Conservation (phyloP, 176 grass and related monocot species). For the Cymbopogon citratus region DNA sequence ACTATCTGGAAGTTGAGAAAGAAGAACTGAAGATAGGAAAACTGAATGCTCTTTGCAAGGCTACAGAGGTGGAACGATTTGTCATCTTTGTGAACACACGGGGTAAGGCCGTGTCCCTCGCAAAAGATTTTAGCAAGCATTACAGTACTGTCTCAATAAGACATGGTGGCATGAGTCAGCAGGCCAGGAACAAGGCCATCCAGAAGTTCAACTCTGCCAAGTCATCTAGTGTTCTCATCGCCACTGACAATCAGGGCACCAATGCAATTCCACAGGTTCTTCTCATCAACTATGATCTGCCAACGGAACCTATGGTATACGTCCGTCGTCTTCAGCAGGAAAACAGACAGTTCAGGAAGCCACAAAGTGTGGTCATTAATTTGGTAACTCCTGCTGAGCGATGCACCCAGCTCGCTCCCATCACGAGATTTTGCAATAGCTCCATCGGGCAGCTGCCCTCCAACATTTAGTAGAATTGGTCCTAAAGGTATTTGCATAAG, state of each 20-base stretch:
- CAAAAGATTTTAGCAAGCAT: constrained; percentile 38
- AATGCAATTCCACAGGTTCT: constrained; percentile 21
- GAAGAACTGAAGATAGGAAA: constrained; percentile 56
- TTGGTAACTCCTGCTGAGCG: background rate
- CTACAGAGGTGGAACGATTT: constrained; percentile 17
- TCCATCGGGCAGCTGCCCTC: constrained; percentile 18
- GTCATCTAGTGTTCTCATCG: constrained; percentile 37
- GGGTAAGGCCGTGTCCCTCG: constrained; percentile 40
- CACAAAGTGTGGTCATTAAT: background rate
- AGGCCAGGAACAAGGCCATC: constrained; percentile 42
- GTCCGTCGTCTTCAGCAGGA: background rate
- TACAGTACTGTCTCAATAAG: constrained; percentile 47
- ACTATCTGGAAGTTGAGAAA: constrained; percentile 45
- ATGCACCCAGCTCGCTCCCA: background rate
- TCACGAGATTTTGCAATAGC: constrained; percentile 4
- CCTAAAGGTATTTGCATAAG: background rate
- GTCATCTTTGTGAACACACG: constrained; percentile 57
- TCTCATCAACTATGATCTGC: constrained; percentile 66
- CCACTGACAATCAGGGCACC: constrained; percentile 41
- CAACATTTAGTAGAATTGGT: background rate
- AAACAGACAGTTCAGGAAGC: background rate
- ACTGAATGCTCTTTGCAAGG: constrained; percentile 40
- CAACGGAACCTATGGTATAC: constrained; percentile 14
- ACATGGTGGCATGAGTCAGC: constrained; percentile 58
- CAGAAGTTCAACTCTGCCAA: constrained; percentile 41